These are phyloP conservation scores for Falciphora oryzae DNA, from an alignment of 2,329 filamentous ascomycete genomes.

Conservation along the genomic window DNA sequence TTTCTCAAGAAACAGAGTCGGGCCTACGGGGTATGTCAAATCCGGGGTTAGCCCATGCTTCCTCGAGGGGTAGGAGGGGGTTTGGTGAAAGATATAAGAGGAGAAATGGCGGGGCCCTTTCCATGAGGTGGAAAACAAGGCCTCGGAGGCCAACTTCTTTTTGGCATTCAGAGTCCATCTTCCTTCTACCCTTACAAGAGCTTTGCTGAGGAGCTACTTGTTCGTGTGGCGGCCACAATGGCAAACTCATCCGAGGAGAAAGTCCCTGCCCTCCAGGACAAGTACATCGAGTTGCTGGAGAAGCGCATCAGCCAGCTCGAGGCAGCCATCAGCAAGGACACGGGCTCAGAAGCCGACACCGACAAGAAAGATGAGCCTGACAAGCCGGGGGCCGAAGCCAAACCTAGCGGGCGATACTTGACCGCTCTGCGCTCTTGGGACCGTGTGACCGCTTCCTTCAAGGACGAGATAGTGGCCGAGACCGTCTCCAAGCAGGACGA, in stretches of 20 bases:
- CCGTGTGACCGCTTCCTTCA: background rate
- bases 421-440: background rate
- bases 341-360: background rate
- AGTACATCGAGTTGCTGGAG: background rate
- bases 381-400: background rate
- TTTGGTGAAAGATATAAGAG: too few relatives aligned
- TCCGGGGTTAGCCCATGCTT: too few relatives aligned
- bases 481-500: background rate
- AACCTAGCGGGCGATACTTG: background rate
- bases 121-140: too few relatives aligned
- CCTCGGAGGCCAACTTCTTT: too few relatives aligned
- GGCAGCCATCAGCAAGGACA: background rate
- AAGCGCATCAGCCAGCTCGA: constrained; percentile 1
- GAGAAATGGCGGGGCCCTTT: too few relatives aligned
- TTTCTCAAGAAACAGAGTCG: too few relatives aligned
- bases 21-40: too few relatives aligned
- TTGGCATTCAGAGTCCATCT: too few relatives aligned
- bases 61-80: too few relatives aligned
- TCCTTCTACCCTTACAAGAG: too few relatives aligned
- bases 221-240: too few relatives aligned
- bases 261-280: background rate
- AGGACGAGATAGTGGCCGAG: background rate
- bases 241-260: background rate
- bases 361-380: background rate
- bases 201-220: too few relatives aligned